These are phyloP conservation scores for Schoenoplectus tabernaemontani DNA, from an alignment of 202 grass and related monocot species.

Conservation along the genomic window DNA sequence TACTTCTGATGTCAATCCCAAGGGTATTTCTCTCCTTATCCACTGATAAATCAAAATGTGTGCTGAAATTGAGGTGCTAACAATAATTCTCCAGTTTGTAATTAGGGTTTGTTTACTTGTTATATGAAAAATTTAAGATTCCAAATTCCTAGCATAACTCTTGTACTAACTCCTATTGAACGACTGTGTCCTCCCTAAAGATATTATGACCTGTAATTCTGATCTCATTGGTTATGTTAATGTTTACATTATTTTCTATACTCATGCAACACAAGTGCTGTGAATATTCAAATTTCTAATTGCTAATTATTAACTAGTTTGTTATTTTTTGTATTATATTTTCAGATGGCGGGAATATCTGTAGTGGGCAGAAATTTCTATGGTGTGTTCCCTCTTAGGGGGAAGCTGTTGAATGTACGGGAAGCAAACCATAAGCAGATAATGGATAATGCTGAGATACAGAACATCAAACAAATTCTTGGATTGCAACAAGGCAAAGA, in stretches of 20 bases:
- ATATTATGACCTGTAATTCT: not conserved
- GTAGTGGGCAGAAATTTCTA: constrained; percentile 62
- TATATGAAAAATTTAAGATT: not conserved
- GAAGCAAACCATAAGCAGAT: constrained; percentile 84
- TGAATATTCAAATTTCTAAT: not conserved
- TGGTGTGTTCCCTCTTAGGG: constrained; percentile 89
- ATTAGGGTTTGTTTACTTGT: not conserved
- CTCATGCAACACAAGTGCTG: not conserved
- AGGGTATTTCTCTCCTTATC: not conserved
- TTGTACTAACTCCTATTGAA: not conserved
- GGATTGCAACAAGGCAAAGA: constrained; percentile 80
- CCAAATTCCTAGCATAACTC: not conserved
- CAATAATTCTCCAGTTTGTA: too few species aligned
- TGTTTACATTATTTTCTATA: not conserved
- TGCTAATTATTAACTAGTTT: not conserved
- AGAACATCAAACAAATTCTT: constrained; percentile 77
- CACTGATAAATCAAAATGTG: too few species aligned
- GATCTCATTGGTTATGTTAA: not conserved
- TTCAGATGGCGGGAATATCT: constrained; percentile 76
- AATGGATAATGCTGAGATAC: constrained; percentile 78
- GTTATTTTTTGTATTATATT: not conserved
- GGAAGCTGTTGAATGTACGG: constrained; percentile 79
- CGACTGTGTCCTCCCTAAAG: not conserved
- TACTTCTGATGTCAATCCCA: too few species aligned
- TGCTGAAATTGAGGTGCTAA: too few species aligned